Evolutionary conservation across 192 early-diverging fungal species (phyloP), one percentile per base, ranked within the genome.

Genomic region (Podila horticola): DNA sequence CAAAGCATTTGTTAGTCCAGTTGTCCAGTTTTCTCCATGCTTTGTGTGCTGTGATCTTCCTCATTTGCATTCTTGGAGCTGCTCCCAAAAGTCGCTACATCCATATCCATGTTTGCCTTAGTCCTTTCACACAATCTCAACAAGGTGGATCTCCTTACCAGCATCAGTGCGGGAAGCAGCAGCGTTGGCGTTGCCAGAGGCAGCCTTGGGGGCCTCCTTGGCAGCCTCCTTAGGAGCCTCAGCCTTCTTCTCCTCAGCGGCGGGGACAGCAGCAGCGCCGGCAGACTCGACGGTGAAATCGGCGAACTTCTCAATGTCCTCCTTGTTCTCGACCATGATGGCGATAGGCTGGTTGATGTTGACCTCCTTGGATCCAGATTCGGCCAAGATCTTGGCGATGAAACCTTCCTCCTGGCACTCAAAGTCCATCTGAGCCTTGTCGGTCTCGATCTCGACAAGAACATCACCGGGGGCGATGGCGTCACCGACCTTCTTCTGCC

Each of bases 341-440:
- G 92, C 95, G 61, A 99, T 91, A 15, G 97, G 95, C 90, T 94
- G 86, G 49, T 69, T 65, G 58, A 74, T 68, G 67, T 83, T 61
- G 66, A 99, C 87, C 75, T 98, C 96, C 91, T 99, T 98, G 67
- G 90, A 86, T 38, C 95, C 95, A 33, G 86, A 83, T 13, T 92
- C 90, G 36, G 93, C 84, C 82, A 99, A 88, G 73, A 98, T 93
- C 91, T 98, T 96, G 82, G 95, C 98, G 60, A 99, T 79, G 67
- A 91, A 94, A 22, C 98, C 98, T 74, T 99, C 98, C 71, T 99
- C 98, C 85, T 98, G 97, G 72, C 94, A 97, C 84, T 99, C 98
- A 66, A 99, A 96, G 79, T 99, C 98, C 96, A 99, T 98, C 84
- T 96, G 94, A 15, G 98, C 98, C 93, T 99, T 99, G 83, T 99